Evolutionary conservation across 176 grass and related monocot genomes (phyloP), one percentile per base, ranked within the genome.

Genomic region (Panicum miliaceum): DNA sequence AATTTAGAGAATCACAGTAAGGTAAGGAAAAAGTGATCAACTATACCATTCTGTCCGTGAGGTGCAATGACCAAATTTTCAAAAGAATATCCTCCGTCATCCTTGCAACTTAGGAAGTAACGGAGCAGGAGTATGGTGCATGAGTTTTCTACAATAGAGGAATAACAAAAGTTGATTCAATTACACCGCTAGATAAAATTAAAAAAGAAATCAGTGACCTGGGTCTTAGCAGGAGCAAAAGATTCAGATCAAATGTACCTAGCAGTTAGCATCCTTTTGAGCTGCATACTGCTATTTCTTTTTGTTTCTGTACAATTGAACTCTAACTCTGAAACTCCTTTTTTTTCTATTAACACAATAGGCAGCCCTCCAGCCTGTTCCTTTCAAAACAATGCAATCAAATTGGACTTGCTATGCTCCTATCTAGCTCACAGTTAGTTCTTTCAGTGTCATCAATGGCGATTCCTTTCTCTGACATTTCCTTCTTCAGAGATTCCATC

Each of bases 401-500:
- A 75, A 75, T 36, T 56, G 73, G 73, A 71, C 34, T 76, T 66
- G 35, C 16, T 54, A 75, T 42, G 65, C 19, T 67, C 47, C 8
- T 76, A 84, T 66, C n/a, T 29, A 75, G 37, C 51, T 85, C 51
- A 70, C 19, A 72, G 65, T 26, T 40, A 71, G 43, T 15, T 46
- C 26, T 80, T 46, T 76, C 54, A 8, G 1, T 70, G 52, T 61
- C 35, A 62, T 70, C n/a, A 52, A 77, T 34, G 79, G 64, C 16
- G 76, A 88, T 76, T 80, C 86, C 92, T 71, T 76, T 90, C 48
- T 77, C 76, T 54, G 41, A 57, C 83, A 94, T 88, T 71, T 81
- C 78, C 32, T 88, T 81, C 71, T 70, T 87, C 47, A 94, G 56
- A 75, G 75, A 69, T 79, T 83, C 75, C 68, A 80, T 68, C 79